Conservation (phyloP, 2,329 filamentous ascomycete genomes). For the Fusarium marasasianum region DNA sequence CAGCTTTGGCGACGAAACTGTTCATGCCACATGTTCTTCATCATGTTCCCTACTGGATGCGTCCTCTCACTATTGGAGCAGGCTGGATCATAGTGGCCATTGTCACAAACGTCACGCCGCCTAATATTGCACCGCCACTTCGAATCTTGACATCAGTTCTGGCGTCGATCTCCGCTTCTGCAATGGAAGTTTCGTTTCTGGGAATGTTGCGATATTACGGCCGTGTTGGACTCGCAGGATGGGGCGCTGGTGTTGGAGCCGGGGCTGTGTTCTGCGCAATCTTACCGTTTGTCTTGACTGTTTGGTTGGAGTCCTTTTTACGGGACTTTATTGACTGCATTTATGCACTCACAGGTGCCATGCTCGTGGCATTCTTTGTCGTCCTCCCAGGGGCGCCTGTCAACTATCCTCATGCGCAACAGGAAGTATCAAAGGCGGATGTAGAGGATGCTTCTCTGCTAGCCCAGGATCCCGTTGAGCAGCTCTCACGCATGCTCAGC, state of each 20-base stretch:
- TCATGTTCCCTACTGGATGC: slow-evolving; percentile 42
- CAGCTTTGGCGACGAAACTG: slow-evolving; percentile 44
- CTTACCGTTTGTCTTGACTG: slow-evolving; percentile 44
- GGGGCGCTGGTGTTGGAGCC: slow-evolving; percentile 48
- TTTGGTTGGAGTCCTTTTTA: slow-evolving; percentile 41
- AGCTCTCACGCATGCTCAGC: slow-evolving; percentile 24
- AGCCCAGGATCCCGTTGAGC: slow-evolving; percentile 47
- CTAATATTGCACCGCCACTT: slow-evolving; percentile 46
- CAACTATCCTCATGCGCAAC: slow-evolving; percentile 32
- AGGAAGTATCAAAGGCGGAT: slow-evolving; percentile 16
- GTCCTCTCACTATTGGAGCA: slow-evolving; percentile 39
- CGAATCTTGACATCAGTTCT: slow-evolving; percentile 44
- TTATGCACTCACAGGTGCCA: slow-evolving; percentile 39
- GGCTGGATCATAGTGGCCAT: slow-evolving; percentile 45
- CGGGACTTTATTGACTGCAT: slow-evolving; percentile 43
- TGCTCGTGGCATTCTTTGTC: slow-evolving; percentile 43
- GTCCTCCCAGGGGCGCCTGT: slow-evolving; percentile 42
- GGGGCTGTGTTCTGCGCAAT: slow-evolving; percentile 43
- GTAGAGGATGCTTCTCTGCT: slow-evolving; percentile 45
- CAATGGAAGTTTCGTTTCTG: slow-evolving; percentile 47
- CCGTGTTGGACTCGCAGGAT: slow-evolving; percentile 46
- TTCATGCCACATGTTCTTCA: slow-evolving; percentile 43
- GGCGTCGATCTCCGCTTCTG: slow-evolving; percentile 43
- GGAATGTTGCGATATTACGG: slow-evolving; percentile 45
- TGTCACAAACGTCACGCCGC: slow-evolving; percentile 43